Base-by-base conservation (phyloP, 2,329 filamentous ascomycete species). In the Arthrobotrys pseudoclavata region DNA sequence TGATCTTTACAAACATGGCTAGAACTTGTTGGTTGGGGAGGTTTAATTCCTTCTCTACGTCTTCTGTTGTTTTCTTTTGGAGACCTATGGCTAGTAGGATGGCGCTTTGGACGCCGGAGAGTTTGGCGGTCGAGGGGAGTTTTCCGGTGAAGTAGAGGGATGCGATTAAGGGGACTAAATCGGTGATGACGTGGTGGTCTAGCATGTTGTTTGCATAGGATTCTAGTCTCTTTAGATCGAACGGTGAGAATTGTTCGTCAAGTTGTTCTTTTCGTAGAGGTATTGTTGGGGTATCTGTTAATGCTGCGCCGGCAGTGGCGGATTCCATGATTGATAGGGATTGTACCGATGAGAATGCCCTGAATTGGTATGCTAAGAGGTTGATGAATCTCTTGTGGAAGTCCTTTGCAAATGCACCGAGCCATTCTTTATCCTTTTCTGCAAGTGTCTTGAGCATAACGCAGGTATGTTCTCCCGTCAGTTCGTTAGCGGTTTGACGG, bases 171-270 rank as follows among this genome's bases (percentile, higher is more conserved):
- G 96, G 96, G 69, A 99, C 87, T 82, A 99, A 89, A 83, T 99
- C 96, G 29, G 98, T 88, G 69, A 99, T 96, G 81, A 97, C 94
- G 82, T 97, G 96, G 86, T 98, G 97, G 84, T 99, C 96, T 48
- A 99, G 89, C 88, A 97, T 92, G 84, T 97, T 97, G 84, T 96
- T 97, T 15, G 96, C 93, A 82, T 99, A 99, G 50, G 92, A 94
- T 83, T 97, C 95, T 2, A 99, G 87, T 29, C 96, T 91, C 86
- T 98, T 98, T 79, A 97, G 88, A 83, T 99, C 96, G 83, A 96
- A 98, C 0, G 96, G 94, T 2, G 92, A 93, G 83, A 99, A 88
- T 1, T 91, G 84, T 15, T 86, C 86, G 82, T 97, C 94, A 5
- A 99, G 88, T 78, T 94, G 91, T 0, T 85, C 79, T 84, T 96